These are phyloP conservation scores for Myxozyma vanderwaltii DNA, from an alignment of 805 yeast genomes.

Conservation along the genomic window DNA sequence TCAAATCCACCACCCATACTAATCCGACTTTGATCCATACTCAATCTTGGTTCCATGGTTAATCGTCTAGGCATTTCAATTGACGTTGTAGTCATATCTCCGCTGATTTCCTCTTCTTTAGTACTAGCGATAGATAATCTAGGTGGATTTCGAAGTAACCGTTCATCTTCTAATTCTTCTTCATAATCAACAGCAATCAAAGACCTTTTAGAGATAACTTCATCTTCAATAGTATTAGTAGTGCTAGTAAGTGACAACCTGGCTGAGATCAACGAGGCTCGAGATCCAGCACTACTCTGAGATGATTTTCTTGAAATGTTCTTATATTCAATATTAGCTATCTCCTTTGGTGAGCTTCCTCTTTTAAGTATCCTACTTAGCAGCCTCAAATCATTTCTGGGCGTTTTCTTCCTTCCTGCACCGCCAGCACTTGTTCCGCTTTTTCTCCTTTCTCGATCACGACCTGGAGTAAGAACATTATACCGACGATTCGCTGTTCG, in stretches of 20 bases:
- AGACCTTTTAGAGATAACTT: not conserved
- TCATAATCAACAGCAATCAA: not conserved
- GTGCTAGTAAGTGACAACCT: not conserved
- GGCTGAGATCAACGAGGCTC: not conserved
- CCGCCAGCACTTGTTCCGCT: slow-evolving; percentile 5
- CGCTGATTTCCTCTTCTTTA: not conserved
- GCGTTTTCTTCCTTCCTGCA: slow-evolving; percentile 18
- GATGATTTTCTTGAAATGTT: not conserved
- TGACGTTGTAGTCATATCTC: not conserved
- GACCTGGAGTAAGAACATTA: slow-evolving; percentile 29
- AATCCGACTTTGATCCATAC: slow-evolving; percentile 12
- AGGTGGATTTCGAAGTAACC: not conserved
- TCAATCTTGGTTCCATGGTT: slow-evolving; percentile 9
- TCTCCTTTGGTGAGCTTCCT: not conserved
- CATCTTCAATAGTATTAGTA: not conserved
- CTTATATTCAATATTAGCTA: not conserved
- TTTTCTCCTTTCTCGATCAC: slow-evolving; percentile 18
- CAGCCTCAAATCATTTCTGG: slow-evolving; percentile 28
- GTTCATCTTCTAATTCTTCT: slow-evolving; percentile 1
- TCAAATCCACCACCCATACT: not conserved
- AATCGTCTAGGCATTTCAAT: slow-evolving; percentile 5
- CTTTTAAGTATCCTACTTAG: slow-evolving; percentile 21
- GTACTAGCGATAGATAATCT: not conserved
- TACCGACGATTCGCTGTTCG: slow-evolving; percentile 14
- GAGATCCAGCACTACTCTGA: not conserved